Evolutionary conservation across 1,284 basidiomycete species (phyloP).

Genomic region (Irpex lacteus): DNA sequence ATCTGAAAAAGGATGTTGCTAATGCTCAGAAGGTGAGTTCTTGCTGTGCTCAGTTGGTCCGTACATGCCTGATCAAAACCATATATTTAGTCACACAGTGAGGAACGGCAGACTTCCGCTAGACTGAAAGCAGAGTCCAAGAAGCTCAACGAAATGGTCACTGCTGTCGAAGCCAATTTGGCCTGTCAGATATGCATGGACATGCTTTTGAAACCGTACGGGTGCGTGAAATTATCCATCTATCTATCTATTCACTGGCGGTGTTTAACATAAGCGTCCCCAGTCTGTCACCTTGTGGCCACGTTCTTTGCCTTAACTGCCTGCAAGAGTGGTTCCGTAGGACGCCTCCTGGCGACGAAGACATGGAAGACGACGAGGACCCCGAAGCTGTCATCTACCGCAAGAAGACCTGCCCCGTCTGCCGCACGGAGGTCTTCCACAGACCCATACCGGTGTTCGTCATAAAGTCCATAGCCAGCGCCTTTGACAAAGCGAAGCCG

Average conservation of each 20-base stretch:
- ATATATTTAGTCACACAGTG: constrained; percentile 44
- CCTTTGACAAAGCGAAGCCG: constrained; percentile 43
- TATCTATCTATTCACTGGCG: neutral
- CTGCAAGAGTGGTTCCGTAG: constrained; percentile 74
- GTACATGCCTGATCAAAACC: neutral
- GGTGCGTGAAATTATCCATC: constrained; percentile 34
- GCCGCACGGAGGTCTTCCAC: constrained; percentile 51
- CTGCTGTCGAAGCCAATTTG: constrained; percentile 52
- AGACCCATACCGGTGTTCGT: constrained; percentile 67
- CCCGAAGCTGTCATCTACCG: constrained; percentile 51
- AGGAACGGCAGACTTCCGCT: constrained; percentile 44
- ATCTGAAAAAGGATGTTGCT: constrained; percentile 41
- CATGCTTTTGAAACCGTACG: constrained; percentile 55
- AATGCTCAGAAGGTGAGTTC: constrained; percentile 31
- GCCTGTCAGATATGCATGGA: constrained; percentile 79
- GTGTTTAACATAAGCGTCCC: neutral
- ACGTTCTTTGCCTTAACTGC: constrained; percentile 64
- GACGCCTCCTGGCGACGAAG: constrained; percentile 53
- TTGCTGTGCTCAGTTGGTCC: neutral
- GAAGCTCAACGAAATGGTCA: constrained; percentile 58
- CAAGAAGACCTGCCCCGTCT: constrained; percentile 69
- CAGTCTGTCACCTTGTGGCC: constrained; percentile 71
- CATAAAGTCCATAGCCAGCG: constrained; percentile 54
- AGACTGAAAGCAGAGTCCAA: constrained; percentile 44
- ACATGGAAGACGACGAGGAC: constrained; percentile 48